Base-by-base conservation (phyloP, 2,329 filamentous ascomycete genomes). In the Sphaerostilbella broomeana region DNA sequence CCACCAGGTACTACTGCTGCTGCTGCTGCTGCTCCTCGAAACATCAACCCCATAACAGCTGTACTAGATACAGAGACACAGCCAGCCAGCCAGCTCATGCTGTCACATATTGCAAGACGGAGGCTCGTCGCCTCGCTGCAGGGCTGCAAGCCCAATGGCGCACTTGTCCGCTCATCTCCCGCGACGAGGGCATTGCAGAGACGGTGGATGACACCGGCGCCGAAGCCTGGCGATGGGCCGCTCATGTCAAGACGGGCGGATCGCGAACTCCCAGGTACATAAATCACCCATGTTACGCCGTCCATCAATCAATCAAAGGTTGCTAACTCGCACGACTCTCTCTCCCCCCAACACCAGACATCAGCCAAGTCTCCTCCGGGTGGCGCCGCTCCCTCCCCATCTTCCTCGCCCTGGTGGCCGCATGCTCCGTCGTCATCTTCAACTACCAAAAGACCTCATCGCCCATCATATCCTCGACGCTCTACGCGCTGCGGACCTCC, bases 391-490 rank as follows among this genome's bases (percentile, higher is more conserved):
- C 86, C 1, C 64, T 95, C 22, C 90, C 90, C 38, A 67, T 94
- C 59, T 97, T 97, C 73, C 59, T 83, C 38, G 63, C 75, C 47
- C 69, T 86, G 47, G 78, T 95, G 51, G 75, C 77, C 34, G 70
- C 73, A 40, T 83, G 81, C 50, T 81, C 81, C 49, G 68, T 94
- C 44, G 86, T 84, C 51, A 95, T 98, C 63, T 97, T 98, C 83
- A 98, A 98, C 75, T 97, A 98, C 76, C 90, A 98, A 63, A 95
- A 95, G 63, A 79, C 81, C 42, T 87, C 85, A n/a, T 87, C 81
- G 18, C 85, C 84, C 39, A 77, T 90, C 20, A 85, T 95, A n/a
- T 79, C 79, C 40, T 86, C 84, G 40, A 92, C 88, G 4, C 76
- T 98, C 19, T 98, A 97, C 70, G 85, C 90, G 1, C 75, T 98